Percentiles rank a stretch among this genome's conserved stretches.
phyloP scores from a whole-genome alignment of 129 eudicot species.

The Saposhnikovia divaricata region DNA sequence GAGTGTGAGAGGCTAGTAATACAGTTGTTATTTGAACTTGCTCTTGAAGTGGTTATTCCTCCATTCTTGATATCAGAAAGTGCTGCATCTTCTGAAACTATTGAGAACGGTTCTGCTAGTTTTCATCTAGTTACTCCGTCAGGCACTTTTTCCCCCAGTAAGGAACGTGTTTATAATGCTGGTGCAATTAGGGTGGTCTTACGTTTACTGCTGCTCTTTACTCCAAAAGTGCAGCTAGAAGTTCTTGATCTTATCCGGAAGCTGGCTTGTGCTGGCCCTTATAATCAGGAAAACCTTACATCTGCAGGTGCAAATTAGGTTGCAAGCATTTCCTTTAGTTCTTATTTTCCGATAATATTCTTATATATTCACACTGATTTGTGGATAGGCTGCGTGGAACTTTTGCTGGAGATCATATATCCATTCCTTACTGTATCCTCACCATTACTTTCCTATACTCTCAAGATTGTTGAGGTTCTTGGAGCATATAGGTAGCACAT shows the following conservation, averaged over 20 bases:
- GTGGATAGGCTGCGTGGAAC: slow-evolving; percentile 83
- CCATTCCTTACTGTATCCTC: slow-evolving; percentile 84
- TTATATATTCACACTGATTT: slow-evolving; percentile 14
- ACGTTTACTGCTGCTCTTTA: slow-evolving; percentile 71
- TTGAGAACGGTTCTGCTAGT: slow-evolving; percentile 32
- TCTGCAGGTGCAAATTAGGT: slow-evolving; percentile 59
- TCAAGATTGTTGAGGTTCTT: slow-evolving; percentile 88
- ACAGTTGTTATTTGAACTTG: slow-evolving; percentile 83
- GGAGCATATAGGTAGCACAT: slow-evolving; percentile 79
- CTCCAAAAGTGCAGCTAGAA: slow-evolving; percentile 80
- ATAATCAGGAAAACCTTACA: slow-evolving; percentile 92
- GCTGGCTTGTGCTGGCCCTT: slow-evolving; percentile 81
- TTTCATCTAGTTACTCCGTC: slow-evolving; percentile 48
- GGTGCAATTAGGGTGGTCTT: slow-evolving; percentile 77
- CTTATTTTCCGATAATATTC: slow-evolving; percentile 1
- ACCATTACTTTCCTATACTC: slow-evolving; percentile 54
- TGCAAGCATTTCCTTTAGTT: not conserved
- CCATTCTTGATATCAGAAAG: slow-evolving; percentile 64
- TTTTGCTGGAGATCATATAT: slow-evolving; percentile 74
- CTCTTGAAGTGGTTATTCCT: slow-evolving; percentile 80
- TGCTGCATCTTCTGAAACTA: slow-evolving; percentile 26
- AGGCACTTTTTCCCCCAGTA: slow-evolving; percentile 48
- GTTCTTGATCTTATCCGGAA: slow-evolving; percentile 56
- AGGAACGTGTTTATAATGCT: slow-evolving; percentile 74
- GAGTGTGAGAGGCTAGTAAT: slow-evolving; percentile 82